Evolutionary conservation across 202 grass and related monocot species (phyloP), one percentile per base, ranked within the genome.

Genomic region (Carex arenaria): DNA sequence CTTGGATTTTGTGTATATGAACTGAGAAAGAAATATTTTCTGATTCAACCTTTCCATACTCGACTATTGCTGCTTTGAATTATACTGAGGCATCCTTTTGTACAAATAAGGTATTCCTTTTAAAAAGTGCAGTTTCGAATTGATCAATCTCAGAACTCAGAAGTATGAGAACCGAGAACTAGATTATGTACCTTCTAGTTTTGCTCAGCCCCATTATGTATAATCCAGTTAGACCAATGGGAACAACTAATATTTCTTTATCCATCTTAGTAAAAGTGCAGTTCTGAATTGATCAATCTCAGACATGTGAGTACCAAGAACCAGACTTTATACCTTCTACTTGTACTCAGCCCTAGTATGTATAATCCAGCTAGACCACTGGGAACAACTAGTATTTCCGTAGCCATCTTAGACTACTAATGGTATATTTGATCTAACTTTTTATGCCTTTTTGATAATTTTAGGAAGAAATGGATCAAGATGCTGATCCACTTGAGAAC

Each of bases 391-490:
- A 72, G 42, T 49, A 56, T 76, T 54, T 4, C 12, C 26, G 32
- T 75, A 31, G 14, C 12, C 49, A 75, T 75, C 23, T 57, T 32
- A 56, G 72, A 22, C 15, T 57, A 34, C 26, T 53, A 28, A 28
- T n/a, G 28, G 26, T 77, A 57, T 30, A 57, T 77, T 77, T 57
- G 3, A 57, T 57, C 28, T 77, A 57, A 57, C 4, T 32, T 28
- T 26, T 76, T 32, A 77, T 18, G 49, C 7, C 19, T 59, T 10
- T 64, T 64, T 55, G 80, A 77, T 82, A 67, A 66, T 67, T 68
- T 12, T 67, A 82, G 80, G 40, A 43, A 53, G 43, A 54, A 53
- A 82, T 55, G 63, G 63, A 82, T 19, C 62, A 31, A 67, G 62
- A 67, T 66, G 45, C 40, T 82, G 80, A 68, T 52, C 80, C 80